Evolutionary conservation across 192 early-diverging fungal genomes (phyloP), one percentile per base, ranked within the genome.

Genomic region (Hyaloraphidium curvatum): DNA sequence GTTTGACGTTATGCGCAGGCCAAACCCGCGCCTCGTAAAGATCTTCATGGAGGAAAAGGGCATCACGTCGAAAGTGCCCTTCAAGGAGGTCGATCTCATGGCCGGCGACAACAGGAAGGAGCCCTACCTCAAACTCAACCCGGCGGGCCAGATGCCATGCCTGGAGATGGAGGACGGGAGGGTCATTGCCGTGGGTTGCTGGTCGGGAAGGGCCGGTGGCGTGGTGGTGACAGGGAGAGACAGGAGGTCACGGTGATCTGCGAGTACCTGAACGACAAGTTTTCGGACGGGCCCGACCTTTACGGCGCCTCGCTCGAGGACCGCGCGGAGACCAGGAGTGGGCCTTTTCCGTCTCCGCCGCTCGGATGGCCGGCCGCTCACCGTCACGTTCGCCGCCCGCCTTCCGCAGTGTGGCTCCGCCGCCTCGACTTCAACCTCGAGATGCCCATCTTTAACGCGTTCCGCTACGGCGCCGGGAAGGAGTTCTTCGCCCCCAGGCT

Each of bases 321-420:
- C 17, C 43, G 43, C 11, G 43, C 43, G 17, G 25, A 22, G 17
- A 48, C 43, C 7, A 14, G 43, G 14, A n/a, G n/a, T n/a, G n/a
- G n/a, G n/a, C n/a, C n/a, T n/a, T n/a, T n/a, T n/a, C n/a, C n/a
- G n/a, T n/a, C n/a, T n/a, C n/a, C n/a, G n/a, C n/a, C n/a, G n/a
- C n/a, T n/a, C n/a, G n/a, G n/a, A n/a, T n/a, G n/a, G n/a, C n/a
- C n/a, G n/a, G n/a, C n/a, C n/a, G n/a, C n/a, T n/a, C n/a, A n/a
- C n/a, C n/a, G n/a, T n/a, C n/a, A n/a, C n/a, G n/a, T n/a, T n/a
- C n/a, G n/a, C n/a, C n/a, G n/a, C n/a, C n/a, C n/a, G n/a, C n/a
- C n/a, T n/a, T n/a, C n/a, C n/a, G n/a, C n/a, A n/a, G 25, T 48
- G 43, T 48, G 43, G 43, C 43, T 48, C 43, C 43, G 43, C 5